A percentile compares a stretch with the other conserved stretches of the same genome.
Conservation (phyloP, 108 stramenopile genomes). For the Thalassiosira profunda region DNA sequence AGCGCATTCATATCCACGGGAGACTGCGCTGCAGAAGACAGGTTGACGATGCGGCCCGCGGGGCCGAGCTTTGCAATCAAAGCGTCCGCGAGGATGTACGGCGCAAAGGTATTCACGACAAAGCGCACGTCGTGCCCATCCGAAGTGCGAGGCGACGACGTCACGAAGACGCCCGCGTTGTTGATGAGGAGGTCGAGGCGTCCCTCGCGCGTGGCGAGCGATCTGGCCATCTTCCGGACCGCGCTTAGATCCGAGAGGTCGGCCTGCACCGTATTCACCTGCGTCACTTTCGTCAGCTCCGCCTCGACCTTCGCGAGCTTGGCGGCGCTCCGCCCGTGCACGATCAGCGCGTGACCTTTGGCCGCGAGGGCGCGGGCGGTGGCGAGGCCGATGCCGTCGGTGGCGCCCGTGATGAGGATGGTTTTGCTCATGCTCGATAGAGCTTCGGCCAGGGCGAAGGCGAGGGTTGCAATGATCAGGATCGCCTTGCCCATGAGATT, state of each 20-base stretch:
- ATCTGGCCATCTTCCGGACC: conserved; percentile 24
- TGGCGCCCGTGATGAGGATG: conserved; percentile 47
- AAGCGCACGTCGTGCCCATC: too few species aligned
- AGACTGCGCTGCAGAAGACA: too few species aligned
- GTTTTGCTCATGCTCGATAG: too few species aligned
- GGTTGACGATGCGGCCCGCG: too few species aligned
- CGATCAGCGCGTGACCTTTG: conserved; percentile 25
- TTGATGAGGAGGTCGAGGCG: conserved; percentile 81
- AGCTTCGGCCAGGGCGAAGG: too few species aligned
- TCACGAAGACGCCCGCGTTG: conserved; percentile 91
- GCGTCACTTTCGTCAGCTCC: conserved; percentile 24
- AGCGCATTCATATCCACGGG: too few species aligned
- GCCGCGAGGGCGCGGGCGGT: conserved; percentile 33
- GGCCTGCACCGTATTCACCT: conserved; percentile 35
- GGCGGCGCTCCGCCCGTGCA: conserved; percentile 50
- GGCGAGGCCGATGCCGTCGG: conserved; percentile 46
- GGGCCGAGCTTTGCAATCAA: too few species aligned
- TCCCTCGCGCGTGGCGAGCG: conserved; percentile 5
- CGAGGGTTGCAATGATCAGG: too few species aligned
- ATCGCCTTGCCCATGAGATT: too few species aligned
- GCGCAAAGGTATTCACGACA: too few species aligned
- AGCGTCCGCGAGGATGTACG: too few species aligned
- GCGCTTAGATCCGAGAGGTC: conserved; percentile 42
- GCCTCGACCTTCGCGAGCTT: conserved; percentile 1
- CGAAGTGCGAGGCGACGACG: too few species aligned